Evolutionary conservation across 2,329 filamentous ascomycete species (phyloP).

Genomic region (Byssochlamys sp.): DNA sequence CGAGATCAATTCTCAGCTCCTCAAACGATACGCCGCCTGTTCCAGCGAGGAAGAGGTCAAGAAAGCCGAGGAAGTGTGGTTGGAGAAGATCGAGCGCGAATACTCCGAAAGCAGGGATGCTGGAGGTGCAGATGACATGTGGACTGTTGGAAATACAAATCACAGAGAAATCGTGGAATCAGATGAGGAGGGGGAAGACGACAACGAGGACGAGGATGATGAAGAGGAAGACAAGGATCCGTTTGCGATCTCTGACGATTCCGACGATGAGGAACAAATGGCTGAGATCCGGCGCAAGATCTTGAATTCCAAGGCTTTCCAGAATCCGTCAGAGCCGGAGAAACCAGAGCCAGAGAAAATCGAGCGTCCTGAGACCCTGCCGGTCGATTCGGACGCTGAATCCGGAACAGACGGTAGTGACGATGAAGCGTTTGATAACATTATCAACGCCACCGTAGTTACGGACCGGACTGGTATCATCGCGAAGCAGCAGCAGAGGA

Average conservation of each 20-base stretch:
- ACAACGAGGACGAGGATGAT: slow-evolving; percentile 34
- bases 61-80: slow-evolving; percentile 74
- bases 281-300: slow-evolving; percentile 81
- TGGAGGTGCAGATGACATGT: slow-evolving; percentile 57
- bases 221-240: slow-evolving; percentile 51
- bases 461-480: slow-evolving; percentile 73
- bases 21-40: slow-evolving; percentile 79
- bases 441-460: slow-evolving; percentile 81
- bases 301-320: slow-evolving; percentile 82
- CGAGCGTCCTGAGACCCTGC: slow-evolving; percentile 44
- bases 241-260: slow-evolving; percentile 68
- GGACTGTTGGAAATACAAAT: slow-evolving; percentile 87
- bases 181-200: slow-evolving; percentile 44
- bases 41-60: slow-evolving; percentile 73
- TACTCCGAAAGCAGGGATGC: slow-evolving; percentile 68
- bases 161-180: slow-evolving; percentile 47
- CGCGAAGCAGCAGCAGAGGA: slow-evolving; percentile 49
- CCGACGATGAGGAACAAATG: slow-evolving; percentile 81
- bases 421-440: slow-evolving; percentile 76
- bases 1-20: slow-evolving; percentile 73
- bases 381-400: slow-evolving; percentile 56
- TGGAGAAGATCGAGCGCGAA: slow-evolving; percentile 79
- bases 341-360: slow-evolving; percentile 56
- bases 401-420: slow-evolving; percentile 59
- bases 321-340: slow-evolving; percentile 43